Evolutionary conservation across 257 asterid species (phyloP), one percentile per base, ranked within the genome.

Genomic region (Gynochthodes officinalis): DNA sequence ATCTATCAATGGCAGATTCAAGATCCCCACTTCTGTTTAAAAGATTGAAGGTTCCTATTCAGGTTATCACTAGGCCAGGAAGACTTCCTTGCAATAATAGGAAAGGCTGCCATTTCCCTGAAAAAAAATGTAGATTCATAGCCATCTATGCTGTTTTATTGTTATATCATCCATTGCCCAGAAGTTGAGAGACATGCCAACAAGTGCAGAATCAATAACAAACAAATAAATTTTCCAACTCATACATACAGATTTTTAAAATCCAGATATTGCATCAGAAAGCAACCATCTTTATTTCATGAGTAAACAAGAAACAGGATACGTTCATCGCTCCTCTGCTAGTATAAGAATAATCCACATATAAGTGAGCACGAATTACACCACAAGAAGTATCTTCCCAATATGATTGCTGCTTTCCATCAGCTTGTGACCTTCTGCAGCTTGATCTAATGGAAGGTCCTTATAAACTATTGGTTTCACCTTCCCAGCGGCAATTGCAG

Each of bases 331-430:
- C 30, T 50, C 49, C 11, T 18, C 42, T 0, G 23, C 39, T 23
- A 67, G 30, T 54, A 49, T 48, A 6, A 28, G 27, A 48, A 65
- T 7, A 68, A 49, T 30, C 44, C 13, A 32, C 28, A 19, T 10
- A n/a, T 0, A 58, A 57, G 27, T 7, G 60, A 58, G 75, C 61
- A 60, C 57, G 33, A 16, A 46, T 83, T 71, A 77, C 60, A 78
- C 83, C 7, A 82, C 28, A 52, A 95, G 97, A 72, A 95, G 68
- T 37, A 92, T 90, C 86, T 95, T 95, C 61, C 99, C 99, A 13
- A 95, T 87, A 72, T 92, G 93, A 74, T 84, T 78, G 92, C 99
- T 87, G 90, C 90, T 89, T 84, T 95, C 96, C 87, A 95, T 86
- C 64, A 95, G 76, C 66, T 61, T 80, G 81, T 92, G 99, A 75